Conservation (phyloP, 306 rosid genomes). For the Fragaria iinumae region DNA sequence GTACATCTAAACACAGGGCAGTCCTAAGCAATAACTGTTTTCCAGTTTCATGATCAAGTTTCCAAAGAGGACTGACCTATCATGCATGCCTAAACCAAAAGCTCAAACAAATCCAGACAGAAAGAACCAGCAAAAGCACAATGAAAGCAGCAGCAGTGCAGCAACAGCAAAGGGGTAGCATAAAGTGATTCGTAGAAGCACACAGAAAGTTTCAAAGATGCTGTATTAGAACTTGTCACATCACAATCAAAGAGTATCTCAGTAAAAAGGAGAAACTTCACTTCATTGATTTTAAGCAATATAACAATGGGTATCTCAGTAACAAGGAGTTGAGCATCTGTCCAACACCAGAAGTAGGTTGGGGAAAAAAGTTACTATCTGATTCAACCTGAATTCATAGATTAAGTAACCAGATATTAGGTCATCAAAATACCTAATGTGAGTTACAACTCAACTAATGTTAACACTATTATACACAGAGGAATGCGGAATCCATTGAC, state of each 20-base stretch:
- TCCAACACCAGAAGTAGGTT: constrained; percentile 32
- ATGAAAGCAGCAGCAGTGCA: neutral
- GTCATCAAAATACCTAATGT: constrained; percentile 49
- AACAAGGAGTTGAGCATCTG: constrained; percentile 22
- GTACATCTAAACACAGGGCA: neutral
- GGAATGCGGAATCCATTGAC: constrained; percentile 46
- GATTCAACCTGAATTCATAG: constrained; percentile 49
- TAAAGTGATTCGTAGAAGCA: neutral
- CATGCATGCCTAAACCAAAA: neutral
- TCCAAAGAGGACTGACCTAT: neutral
- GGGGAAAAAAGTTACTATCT: constrained; percentile 32
- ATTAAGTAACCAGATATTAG: constrained; percentile 51
- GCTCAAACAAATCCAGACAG: neutral
- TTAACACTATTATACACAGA: constrained; percentile 69
- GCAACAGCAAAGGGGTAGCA: neutral
- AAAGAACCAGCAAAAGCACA: neutral
- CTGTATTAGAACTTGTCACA: neutral
- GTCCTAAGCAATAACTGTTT: neutral
- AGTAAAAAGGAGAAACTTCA: neutral
- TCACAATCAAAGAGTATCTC: neutral
- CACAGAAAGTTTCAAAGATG: neutral
- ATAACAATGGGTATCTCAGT: constrained; percentile 16
- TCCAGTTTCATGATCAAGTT: neutral
- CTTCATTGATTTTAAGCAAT: neutral
- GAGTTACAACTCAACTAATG: constrained; percentile 66